phyloP scores from a whole-genome alignment of 805 yeast genomes.

The Lachancea fermentati region DNA sequence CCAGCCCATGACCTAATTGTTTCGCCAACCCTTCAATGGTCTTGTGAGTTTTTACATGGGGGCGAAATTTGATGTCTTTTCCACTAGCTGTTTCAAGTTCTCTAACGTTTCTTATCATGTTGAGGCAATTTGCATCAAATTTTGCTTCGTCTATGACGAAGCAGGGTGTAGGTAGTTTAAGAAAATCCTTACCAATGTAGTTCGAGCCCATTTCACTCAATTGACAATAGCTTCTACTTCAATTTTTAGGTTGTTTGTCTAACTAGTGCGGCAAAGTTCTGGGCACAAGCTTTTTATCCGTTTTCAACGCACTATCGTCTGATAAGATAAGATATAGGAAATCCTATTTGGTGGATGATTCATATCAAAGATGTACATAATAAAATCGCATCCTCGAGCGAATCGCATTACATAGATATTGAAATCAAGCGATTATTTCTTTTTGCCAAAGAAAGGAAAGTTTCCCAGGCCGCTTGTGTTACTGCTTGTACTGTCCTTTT shows the following conservation, averaged over 20 bases:
- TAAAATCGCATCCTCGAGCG: no score
- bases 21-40: slow-evolving; percentile 50
- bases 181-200: slow-evolving; percentile 33
- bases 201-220: slow-evolving; percentile 2
- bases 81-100: slow-evolving; percentile 30
- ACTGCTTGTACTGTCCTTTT: background rate
- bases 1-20: slow-evolving; percentile 44
- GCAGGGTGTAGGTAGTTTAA: slow-evolving; percentile 43
- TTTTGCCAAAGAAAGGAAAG: slow-evolving; percentile 9
- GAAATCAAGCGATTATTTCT: slow-evolving; percentile 1
- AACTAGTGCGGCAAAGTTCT: no score
- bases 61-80: slow-evolving; percentile 42
- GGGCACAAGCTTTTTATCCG: no score
- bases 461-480: background rate
- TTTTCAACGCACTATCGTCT: no score
- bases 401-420: slow-evolving; percentile 13
- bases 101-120: slow-evolving; percentile 44
- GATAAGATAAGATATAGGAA: no score
- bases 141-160: slow-evolving; percentile 37
- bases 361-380: no score
- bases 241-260: no score
- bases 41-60: slow-evolving; percentile 75
- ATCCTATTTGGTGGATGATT: no score
- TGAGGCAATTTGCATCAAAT: slow-evolving; percentile 39
- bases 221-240: background rate